Base-by-base conservation (phyloP, 306 rosid genomes). In the Begonia masoniana region DNA sequence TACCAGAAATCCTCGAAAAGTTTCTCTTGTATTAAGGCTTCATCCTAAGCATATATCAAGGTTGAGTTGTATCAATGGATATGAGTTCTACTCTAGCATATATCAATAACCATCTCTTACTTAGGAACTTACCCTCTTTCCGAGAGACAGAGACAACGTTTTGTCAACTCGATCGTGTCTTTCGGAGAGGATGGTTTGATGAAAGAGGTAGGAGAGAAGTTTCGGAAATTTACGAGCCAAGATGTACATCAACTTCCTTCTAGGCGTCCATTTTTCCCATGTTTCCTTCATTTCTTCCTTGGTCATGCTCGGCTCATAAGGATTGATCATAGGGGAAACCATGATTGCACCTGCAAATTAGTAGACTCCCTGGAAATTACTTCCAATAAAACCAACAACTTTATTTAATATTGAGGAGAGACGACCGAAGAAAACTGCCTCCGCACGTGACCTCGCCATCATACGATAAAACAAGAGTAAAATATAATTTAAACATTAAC, bases 311-410 rank as follows among this genome's bases (percentile, higher is more conserved):
- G 68, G 69, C 9, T 83, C 88, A 54, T 81, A 91, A 36, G 99
- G 99, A 68, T 81, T 91, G 62, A 78, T 58, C 80, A 79, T 75
- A 41, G 99, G 94, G 69, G 88, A 85, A 54, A 91, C 63, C 85
- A 91, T 73, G 39, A 81, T 81, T 19, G 94, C 86, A 69, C 96
- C 99, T 91, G 86, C 61, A 70, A 43, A 43, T 4, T 43, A 10
- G n/a, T 43, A 3, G 4, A 43, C 48, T 15, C 19, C 17, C 35
- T 57, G 7, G 63, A 51, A 17, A 54, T 51, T 53, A 58, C 9
- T 14, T 45, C 21, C 12, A 23, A 10, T 17, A 17, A 17, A 17
- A 17, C 19, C 19, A 17, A 17, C 19, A 17, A 17, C 19, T 17
- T 17, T 17, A 1, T 17, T 17, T 17, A 17, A 17, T 17, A 17